Percentiles rank a stretch among this genome's conserved stretches.
These are phyloP conservation scores for Trametes hirsuta DNA, from an alignment of 1,284 basidiomycete genomes.

Conservation along the genomic window DNA sequence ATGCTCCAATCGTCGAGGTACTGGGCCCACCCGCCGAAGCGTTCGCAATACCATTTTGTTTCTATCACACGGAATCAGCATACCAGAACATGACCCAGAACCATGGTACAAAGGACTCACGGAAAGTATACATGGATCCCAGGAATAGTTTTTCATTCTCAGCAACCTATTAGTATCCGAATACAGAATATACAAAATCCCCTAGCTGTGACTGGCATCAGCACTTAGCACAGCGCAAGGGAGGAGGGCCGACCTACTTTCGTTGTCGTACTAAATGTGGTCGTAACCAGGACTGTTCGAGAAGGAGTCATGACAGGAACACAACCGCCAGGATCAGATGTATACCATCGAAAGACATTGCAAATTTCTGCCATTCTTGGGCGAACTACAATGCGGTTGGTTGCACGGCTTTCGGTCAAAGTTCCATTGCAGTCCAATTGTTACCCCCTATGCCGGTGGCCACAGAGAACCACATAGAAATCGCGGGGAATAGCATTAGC, in stretches of 20 bases:
- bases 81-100: neutral
- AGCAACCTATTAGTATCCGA: constrained; percentile 70
- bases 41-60: constrained; percentile 64
- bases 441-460: too few species aligned
- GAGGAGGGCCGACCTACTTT: constrained; percentile 39
- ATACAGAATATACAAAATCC: constrained; percentile 67
- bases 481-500: too few species aligned
- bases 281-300: neutral
- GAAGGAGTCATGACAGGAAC: neutral
- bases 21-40: constrained; percentile 40
- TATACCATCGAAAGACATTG: constrained; percentile 49
- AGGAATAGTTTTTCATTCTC: constrained; percentile 64
- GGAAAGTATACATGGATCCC: constrained; percentile 60
- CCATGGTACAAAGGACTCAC: constrained; percentile 39
- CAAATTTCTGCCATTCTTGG: constrained; percentile 53
- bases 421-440: too few species aligned
- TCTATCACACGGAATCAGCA: constrained; percentile 40
- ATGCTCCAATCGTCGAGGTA: neutral
- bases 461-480: too few species aligned
- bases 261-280: constrained; percentile 49
- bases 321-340: constrained; percentile 58
- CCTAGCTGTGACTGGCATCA: constrained; percentile 47
- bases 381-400: constrained; percentile 59
- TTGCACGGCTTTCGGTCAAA: constrained; percentile 32
- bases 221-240: neutral